Percentiles rank a stretch among this genome's conserved stretches.
phyloP scores from a whole-genome alignment of 78 protist species.

The Guillardia theta region DNA sequence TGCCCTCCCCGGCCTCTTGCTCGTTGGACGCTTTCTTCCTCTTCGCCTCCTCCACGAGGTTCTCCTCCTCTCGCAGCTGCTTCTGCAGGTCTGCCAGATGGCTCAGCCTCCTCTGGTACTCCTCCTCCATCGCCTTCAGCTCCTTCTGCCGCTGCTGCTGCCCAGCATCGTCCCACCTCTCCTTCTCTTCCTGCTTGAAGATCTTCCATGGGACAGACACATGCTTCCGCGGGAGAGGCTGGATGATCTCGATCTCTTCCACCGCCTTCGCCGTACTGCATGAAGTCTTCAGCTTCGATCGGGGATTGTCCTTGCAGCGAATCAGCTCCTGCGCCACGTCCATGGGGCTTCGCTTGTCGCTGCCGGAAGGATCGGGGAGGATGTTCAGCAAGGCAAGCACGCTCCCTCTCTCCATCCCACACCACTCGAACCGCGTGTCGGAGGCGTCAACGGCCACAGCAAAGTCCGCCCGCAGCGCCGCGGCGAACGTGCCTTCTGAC shows the following conservation, averaged over 20 bases:
- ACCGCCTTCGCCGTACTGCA: background rate
- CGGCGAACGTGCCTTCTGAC: background rate
- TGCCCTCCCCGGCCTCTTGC: background rate
- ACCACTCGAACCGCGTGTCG: background rate
- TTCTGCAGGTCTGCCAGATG: background rate
- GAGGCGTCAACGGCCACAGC: background rate
- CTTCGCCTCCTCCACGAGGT: background rate
- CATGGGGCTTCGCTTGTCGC: background rate
- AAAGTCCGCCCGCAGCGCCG: background rate
- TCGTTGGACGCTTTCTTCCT: background rate
- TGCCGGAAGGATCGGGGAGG: background rate
- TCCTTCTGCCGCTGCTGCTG: background rate
- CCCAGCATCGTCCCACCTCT: background rate
- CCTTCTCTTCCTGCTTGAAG: background rate
- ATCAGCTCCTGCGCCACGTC: background rate
- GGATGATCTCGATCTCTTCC: background rate
- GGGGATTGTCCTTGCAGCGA: background rate
- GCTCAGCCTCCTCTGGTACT: background rate
- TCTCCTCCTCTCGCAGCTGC: slow-evolving; percentile 20
- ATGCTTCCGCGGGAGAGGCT: background rate
- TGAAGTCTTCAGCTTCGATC: background rate
- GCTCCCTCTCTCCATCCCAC: slow-evolving; percentile 12
- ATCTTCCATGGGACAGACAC: background rate
- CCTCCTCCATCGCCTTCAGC: background rate
- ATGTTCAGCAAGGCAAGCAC: background rate